phyloP scores from a whole-genome alignment of 1,139 yeast species.

The Yamadazyma kanchanaburiensis region DNA sequence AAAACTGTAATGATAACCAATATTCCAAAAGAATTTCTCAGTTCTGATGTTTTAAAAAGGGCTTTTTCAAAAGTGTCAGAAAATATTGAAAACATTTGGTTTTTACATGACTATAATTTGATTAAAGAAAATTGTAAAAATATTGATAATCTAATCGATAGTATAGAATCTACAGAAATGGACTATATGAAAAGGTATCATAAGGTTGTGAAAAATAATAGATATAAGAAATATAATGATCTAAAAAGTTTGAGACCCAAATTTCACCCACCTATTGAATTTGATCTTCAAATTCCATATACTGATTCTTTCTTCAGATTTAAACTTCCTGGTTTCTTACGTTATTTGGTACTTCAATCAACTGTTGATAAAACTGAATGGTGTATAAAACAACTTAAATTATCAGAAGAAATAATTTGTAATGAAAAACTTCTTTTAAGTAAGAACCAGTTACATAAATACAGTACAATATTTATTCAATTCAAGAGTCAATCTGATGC shows the following conservation, averaged over 20 bases:
- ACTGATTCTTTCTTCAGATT: conserved; percentile 5
- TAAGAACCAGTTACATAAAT: conserved; percentile 17
- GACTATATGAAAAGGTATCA: conserved; percentile 15
- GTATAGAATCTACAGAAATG: conserved; percentile 37
- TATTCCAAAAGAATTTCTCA: conserved; percentile 37
- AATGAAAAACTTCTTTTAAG: conserved; percentile 17
- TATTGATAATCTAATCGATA: conserved; percentile 18
- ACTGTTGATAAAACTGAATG: conserved; percentile 22
- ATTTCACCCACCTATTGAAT: conserved; percentile 35
- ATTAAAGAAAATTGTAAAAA: conserved; percentile 16
- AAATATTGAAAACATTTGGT: conserved; percentile 49
- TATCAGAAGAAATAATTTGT: conserved; percentile 18
- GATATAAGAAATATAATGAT: conserved; percentile 6
- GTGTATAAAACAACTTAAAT: conserved; percentile 22
- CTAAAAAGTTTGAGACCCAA: conserved; percentile 7
- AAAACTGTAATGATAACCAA: conserved; percentile 48
- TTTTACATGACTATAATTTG: conserved; percentile 41
- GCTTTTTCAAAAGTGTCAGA: conserved; percentile 39
- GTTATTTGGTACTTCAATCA: conserved; percentile 22
- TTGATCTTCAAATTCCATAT: conserved; percentile 8
- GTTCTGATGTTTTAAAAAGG: conserved; percentile 19
- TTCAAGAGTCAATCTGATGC: conserved; percentile 49
- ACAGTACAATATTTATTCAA: conserved; percentile 49
- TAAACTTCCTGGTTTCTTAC: conserved; percentile 28
- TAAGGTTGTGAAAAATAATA: conserved; percentile 5